phyloP scores from a whole-genome alignment of 1,139 yeast species.

The Suzukiozyma palmioleophila region DNA sequence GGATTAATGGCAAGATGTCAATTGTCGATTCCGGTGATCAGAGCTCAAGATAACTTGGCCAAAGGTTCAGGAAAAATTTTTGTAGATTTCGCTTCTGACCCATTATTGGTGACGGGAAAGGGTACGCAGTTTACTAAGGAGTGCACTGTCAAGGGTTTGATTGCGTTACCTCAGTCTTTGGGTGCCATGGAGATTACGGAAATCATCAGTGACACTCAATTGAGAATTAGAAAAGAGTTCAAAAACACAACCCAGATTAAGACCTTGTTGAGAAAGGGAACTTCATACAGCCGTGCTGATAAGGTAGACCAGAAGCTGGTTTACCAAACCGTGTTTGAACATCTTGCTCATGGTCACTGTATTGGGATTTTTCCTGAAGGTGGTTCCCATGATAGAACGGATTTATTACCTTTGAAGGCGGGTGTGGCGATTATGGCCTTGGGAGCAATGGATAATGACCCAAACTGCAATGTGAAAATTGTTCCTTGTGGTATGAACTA shows the following conservation, averaged over 20 bases:
- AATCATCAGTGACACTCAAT: slow-evolving; percentile 69
- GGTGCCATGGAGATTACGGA: slow-evolving; percentile 74
- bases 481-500: slow-evolving; percentile 98
- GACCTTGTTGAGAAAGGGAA: slow-evolving; percentile 45
- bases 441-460: slow-evolving; percentile 77
- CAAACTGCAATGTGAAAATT: slow-evolving; percentile 71
- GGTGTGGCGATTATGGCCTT: slow-evolving; percentile 98
- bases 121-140: slow-evolving; percentile 67
- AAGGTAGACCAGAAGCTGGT: slow-evolving; percentile 83
- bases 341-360: slow-evolving; percentile 73
- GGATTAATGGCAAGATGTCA: slow-evolving; percentile 76
- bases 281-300: slow-evolving; percentile 68
- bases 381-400: slow-evolving; percentile 94
- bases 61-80: slow-evolving; percentile 59
- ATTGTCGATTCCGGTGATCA: slow-evolving; percentile 80
- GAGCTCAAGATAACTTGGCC: slow-evolving; percentile 82
- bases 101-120: slow-evolving; percentile 53
- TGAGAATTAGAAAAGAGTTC: slow-evolving; percentile 70
- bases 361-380: slow-evolving; percentile 98
- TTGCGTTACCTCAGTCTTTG: slow-evolving; percentile 74
- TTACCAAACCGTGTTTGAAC: slow-evolving; percentile 77
- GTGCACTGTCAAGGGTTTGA: slow-evolving; percentile 61
- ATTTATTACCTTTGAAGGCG: slow-evolving; percentile 84
- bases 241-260: slow-evolving; percentile 45
- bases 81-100: slow-evolving; percentile 42